Base-by-base conservation (phyloP, 371 early-diverging fungal species). In the Saksenaea vasiformis region DNA sequence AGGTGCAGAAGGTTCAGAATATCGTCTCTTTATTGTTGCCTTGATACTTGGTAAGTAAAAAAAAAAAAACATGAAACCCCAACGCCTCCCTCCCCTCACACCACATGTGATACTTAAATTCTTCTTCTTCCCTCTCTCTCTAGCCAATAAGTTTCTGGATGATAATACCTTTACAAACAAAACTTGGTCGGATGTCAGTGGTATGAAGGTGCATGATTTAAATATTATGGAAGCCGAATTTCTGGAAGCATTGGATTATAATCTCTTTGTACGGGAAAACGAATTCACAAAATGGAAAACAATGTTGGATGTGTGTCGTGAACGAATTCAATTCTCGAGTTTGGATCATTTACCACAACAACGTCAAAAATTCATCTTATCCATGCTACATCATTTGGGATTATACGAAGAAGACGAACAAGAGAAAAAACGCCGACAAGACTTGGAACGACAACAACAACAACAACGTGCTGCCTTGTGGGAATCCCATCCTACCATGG, bases 201-300 rank as follows among this genome's bases (percentile, higher is more conserved):
- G 86, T 26, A 84, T 90, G 75, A 84, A 80, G 22, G 74, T 88
- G 36, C 67, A 78, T 27, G 87, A 88, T 43, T 70, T 90, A 36
- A 88, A 88, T 51, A 78, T 85, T 4, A 89, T 90, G 88, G 90
- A 90, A 73, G 78, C 84, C 58, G 90, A 90, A 68, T 90, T 90
- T 57, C 69, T 90, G 27, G 79, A 81, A 57, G 84, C 83, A 11
- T 69, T 90, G 34, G 80, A 86, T 47, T 90, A 83, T 61, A 73
- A 77, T 35, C 63, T 90, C 31, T 84, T 82, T 72, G 86, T 90
- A 3, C 78, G 86, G 19, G 82, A 85, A 54, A 67, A 79, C n/a
- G 85, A 89, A 38, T 90, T 66, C 56, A 54, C 58, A 39, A 68
- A 57, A 13, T 82, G 82, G 82, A 70, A 71, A 51, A 43, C 35